Evolutionary conservation across 371 early-diverging fungal genomes (phyloP), one percentile per base, ranked within the genome.

Genomic region (Apophysomyces ossiformis): DNA sequence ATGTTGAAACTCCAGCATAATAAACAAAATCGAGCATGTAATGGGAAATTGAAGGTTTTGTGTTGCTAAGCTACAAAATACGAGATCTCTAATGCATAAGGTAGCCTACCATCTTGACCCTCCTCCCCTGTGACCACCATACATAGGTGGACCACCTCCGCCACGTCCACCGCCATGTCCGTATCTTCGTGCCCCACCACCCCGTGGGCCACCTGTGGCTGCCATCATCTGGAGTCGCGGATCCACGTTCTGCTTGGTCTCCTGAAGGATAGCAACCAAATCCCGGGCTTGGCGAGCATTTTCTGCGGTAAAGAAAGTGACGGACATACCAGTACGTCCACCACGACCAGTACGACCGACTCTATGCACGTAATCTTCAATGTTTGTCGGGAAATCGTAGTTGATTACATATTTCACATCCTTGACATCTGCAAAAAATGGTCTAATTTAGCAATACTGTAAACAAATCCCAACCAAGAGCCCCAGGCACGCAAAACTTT

Each of bases 261-360:
- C 97, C 38, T 82, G 87, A 61, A 99, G 80, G 71, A 99, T 96
- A 60, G 88, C 89, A 36, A 96, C 87, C 62, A 99, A 88, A 58
- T 96, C 96, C 69, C 89, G 87, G 54, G 99, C 95, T 72, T 92
- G 90, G 69, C 91, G 91, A 60, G 87, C 86, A 81, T 99, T 97
- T 26, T 94, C 97, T 46, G 87, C 76, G 1, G 99, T 96, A 82
- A 99, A 98, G 89, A 97, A 99, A 18, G 99, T 98, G 76, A 94
- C 88, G 16, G 99, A 90, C 12, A 93, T 87, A 38, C 99, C 99
- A n/a, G 91, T 92, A 56, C 89, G 89, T 26, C 92, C 95, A 64
- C 97, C 98, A 87, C 99, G 97, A 71, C 99, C 99, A 35, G 99
- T 99, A 85, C 99, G 92, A 64, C 99, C 99, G 67, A 99, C 99